Percentiles rank a stretch among this genome's conserved stretches.
Evolutionary conservation across 2,329 filamentous ascomycete genomes (phyloP).

Genomic region (Pseudogymnoascus sp.): DNA sequence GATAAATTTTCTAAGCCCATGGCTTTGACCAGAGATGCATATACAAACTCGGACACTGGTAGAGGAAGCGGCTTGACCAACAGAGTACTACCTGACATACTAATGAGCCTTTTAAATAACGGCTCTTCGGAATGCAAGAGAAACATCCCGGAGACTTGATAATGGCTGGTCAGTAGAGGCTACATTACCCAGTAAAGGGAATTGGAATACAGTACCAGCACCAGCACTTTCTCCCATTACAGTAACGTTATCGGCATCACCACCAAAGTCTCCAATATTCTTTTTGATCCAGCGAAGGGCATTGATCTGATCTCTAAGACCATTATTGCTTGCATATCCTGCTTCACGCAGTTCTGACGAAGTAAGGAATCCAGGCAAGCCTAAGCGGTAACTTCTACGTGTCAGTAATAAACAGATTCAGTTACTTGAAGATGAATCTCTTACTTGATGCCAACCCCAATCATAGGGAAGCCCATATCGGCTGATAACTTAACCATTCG

Average conservation of each 20-base stretch:
- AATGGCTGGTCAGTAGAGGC: no score
- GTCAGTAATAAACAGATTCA: not conserved
- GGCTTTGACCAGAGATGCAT: conserved; percentile 33
- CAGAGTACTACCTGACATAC: conserved; percentile 37
- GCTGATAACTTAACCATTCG: conserved; percentile 38
- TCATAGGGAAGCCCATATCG: conserved; percentile 37
- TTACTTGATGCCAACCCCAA: conserved; percentile 39
- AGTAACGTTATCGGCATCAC: conserved; percentile 28
- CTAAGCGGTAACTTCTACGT: conserved; percentile 38
- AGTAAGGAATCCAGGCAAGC: conserved; percentile 38
- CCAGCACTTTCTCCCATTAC: conserved; percentile 42
- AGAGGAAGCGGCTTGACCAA: conserved; percentile 34
- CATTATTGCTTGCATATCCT: conserved; percentile 38
- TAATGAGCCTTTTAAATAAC: conserved; percentile 35
- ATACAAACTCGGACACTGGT: conserved; percentile 34
- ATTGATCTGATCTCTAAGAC: conserved; percentile 33
- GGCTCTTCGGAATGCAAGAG: conserved; percentile 31
- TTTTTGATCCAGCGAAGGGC: conserved; percentile 30
- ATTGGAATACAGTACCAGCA: conserved; percentile 27
- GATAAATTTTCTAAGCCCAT: conserved; percentile 33
- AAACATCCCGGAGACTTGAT: conserved; percentile 16
- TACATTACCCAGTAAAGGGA: no score
- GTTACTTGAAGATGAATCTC: not conserved
- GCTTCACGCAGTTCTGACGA: conserved; percentile 39
- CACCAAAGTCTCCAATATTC: conserved; percentile 30